A percentile compares a stretch with the other conserved stretches of the same genome.
Conservation (phyloP, 2,329 filamentous ascomycete species). For the Colletotrichum spinosum region DNA sequence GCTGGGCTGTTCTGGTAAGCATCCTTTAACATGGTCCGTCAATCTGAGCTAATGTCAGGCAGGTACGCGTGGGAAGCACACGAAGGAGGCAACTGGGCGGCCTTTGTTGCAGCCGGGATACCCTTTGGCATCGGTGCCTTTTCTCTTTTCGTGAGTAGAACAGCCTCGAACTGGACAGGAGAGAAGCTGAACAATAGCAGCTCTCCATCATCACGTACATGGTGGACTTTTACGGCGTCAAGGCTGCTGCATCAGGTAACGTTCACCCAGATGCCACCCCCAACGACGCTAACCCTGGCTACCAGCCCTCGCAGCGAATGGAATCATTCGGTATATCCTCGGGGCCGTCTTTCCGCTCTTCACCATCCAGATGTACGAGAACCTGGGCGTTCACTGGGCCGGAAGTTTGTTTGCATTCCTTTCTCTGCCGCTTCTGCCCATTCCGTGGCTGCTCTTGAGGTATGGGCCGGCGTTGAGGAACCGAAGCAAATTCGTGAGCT, state of each 20-base stretch:
- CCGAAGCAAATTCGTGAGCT: conserved; percentile 7
- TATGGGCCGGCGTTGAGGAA: conserved; percentile 14
- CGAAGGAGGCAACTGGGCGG: conserved; percentile 36
- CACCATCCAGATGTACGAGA: conserved; percentile 52
- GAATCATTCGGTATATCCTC: conserved; percentile 54
- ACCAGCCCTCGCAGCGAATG: conserved; percentile 52
- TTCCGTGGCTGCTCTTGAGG: conserved; percentile 39
- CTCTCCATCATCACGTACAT: conserved; percentile 37
- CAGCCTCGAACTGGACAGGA: rapidly evolving
- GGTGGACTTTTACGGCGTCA: conserved; percentile 38
- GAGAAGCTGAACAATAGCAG: not conserved
- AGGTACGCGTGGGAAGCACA: conserved; percentile 49
- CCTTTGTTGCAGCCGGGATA: conserved; percentile 36
- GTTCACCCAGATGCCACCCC: no score
- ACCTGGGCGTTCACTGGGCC: conserved; percentile 51
- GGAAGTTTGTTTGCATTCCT: conserved; percentile 40
- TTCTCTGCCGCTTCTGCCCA: conserved; percentile 35
- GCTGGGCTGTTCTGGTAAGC: conserved; percentile 40
- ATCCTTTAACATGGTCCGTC: not conserved
- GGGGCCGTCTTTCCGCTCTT: conserved; percentile 58
- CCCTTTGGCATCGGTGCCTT: conserved; percentile 28
- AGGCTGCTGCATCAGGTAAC: conserved; percentile 37
- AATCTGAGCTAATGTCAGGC: not conserved
- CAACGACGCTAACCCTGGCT: not conserved
- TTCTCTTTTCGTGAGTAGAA: not conserved